Evolutionary conservation across 2,329 filamentous ascomycete genomes (phyloP).

Genomic region (Cordyceps cicadae): DNA sequence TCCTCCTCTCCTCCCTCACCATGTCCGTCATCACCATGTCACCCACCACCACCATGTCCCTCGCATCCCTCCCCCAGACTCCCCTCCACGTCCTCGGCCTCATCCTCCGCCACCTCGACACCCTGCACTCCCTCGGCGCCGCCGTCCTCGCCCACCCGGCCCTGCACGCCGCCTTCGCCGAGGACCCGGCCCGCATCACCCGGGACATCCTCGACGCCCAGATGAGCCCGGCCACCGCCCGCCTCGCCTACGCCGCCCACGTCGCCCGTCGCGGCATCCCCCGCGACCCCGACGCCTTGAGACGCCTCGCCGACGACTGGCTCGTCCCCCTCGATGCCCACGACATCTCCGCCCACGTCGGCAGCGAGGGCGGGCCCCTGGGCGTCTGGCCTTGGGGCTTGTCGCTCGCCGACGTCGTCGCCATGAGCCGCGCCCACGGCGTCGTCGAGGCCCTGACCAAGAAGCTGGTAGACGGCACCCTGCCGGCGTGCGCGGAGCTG

Average conservation of each 20-base stretch:
- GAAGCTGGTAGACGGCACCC: background rate
- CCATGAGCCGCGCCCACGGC: slow-evolving; percentile 6
- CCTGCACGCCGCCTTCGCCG: slow-evolving; percentile 6
- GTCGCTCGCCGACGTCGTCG: slow-evolving; percentile 1
- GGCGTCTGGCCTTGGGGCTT: slow-evolving; percentile 7
- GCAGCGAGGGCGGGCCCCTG: background rate
- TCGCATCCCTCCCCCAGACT: background rate
- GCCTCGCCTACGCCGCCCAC: slow-evolving; percentile 10
- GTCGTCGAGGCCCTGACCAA: background rate
- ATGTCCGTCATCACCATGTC: background rate
- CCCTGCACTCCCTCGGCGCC: slow-evolving; percentile 14
- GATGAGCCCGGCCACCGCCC: slow-evolving; percentile 2
- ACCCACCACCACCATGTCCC: background rate
- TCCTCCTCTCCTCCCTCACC: background rate
- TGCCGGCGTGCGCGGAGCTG: background rate
- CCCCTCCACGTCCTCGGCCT: slow-evolving; percentile 10
- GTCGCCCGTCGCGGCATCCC: background rate
- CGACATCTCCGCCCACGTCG: background rate
- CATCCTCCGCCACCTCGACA: slow-evolving; percentile 23
- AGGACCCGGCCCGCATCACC: slow-evolving; percentile 8
- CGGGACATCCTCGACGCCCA: slow-evolving; percentile 10
- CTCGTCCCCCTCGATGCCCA: background rate
- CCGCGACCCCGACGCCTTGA: background rate
- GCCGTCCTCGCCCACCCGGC: slow-evolving; percentile 7
- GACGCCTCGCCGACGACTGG: background rate